Evolutionary conservation across 257 asterid genomes (phyloP).

Genomic region (Solanum dulcamara): DNA sequence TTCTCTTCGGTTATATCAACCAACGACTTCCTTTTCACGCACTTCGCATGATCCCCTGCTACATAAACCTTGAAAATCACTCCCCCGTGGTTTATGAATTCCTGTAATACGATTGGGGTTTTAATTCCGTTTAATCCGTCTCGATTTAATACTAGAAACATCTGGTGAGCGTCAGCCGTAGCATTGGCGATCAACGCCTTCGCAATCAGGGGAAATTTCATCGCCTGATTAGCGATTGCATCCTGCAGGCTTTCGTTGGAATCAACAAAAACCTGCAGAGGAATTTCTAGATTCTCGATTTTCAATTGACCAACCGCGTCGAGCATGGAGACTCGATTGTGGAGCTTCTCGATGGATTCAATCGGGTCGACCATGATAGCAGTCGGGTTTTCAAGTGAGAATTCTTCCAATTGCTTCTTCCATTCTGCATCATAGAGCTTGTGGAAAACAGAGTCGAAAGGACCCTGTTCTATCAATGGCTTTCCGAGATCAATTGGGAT

Average conservation of each 20-base stretch:
- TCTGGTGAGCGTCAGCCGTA: slow-evolving; percentile 51
- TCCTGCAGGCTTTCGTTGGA: slow-evolving; percentile 13
- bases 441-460: slow-evolving; percentile 61
- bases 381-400: slow-evolving; percentile 21
- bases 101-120: slow-evolving; percentile 63
- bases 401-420: slow-evolving; percentile 30
- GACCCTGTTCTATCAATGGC: slow-evolving; percentile 52
- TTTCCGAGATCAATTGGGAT: slow-evolving; percentile 15
- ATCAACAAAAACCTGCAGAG: slow-evolving; percentile 23
- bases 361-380: slow-evolving; percentile 46
- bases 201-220: slow-evolving; percentile 59
- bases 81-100: slow-evolving; percentile 86
- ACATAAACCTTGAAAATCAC: slow-evolving; percentile 75
- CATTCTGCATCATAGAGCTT: slow-evolving; percentile 43
- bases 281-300: slow-evolving; percentile 25
- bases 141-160: slow-evolving; percentile 45
- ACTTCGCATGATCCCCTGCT: slow-evolving; percentile 49
- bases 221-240: not conserved
- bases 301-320: slow-evolving; percentile 34
- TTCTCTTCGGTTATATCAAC: slow-evolving; percentile 37
- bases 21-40: slow-evolving; percentile 62
- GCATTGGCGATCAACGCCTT: slow-evolving; percentile 58
- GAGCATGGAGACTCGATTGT: slow-evolving; percentile 68
- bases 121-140: slow-evolving; percentile 43
- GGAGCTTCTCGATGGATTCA: slow-evolving; percentile 47